Base-by-base conservation (phyloP, 2,329 filamentous ascomycete species). In the Pochonia chlamydosporia region DNA sequence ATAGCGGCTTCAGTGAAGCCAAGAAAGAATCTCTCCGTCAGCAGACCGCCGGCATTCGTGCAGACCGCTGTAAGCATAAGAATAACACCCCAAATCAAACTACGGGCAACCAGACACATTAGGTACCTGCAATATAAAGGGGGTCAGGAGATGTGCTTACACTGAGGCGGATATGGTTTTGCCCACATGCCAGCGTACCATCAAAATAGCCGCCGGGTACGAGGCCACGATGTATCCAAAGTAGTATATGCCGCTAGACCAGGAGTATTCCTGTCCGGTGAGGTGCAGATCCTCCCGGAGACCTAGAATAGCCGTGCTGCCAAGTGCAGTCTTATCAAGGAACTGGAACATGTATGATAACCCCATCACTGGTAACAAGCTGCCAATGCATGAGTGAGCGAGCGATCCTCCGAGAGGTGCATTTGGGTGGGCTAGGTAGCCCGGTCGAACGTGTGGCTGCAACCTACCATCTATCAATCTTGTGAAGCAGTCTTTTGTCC, bases 171-270 rank as follows among this genome's bases (percentile, higher is more conserved):
- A 46, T 43, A 61, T 55, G 3, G 55, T 52, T 44, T 61, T 63
- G 42, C 52, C 55, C 5, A 62, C 54, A 1, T 48, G 54, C 26
- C 50, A 56, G 7, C 52, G 51, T 10, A 60, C 52, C 44, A 62
- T 56, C 9, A 59, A 14, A 9, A 56, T 21, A 20, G 48, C 58
- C 4, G 50, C 49, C 0, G 59, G 54, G 21, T 59, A 63, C 3
- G 53, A 59, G 3, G 59, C 56, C 11, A 58, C 18, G 8, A 78
- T 57, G 46, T 77, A 77, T 1, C 73, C 73, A 54, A 77, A 71
- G 57, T 76, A 77, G 52, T 75, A 76, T 57, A 77, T 70, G 31
- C 59, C 69, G 6, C 63, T 62, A 0, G 73, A 62, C 73, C 75
- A 78, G 10, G 70, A 70, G 49, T 76, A 78, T 39, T 81, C 66